phyloP scores from a whole-genome alignment of 345 rosid species.

The Eucalyptus cladocalyx region DNA sequence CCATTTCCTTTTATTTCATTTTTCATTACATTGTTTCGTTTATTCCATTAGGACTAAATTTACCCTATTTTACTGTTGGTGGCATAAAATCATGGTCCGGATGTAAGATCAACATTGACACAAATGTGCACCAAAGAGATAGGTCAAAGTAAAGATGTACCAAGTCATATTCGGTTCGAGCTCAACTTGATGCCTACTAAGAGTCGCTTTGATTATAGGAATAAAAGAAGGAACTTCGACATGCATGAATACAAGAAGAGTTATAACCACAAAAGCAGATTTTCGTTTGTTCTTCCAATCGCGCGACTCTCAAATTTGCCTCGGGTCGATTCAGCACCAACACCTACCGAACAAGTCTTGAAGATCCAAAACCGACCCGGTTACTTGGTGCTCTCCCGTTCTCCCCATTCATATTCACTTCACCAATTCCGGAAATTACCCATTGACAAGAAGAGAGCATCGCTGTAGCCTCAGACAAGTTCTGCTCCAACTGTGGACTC shows the following conservation, averaged over 20 bases:
- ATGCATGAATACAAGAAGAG: not conserved
- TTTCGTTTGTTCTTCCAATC: not conserved
- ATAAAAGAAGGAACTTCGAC: not conserved
- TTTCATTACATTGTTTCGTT: not conserved
- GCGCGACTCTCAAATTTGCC: not conserved
- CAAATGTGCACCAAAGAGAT: not conserved
- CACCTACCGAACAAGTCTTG: not conserved
- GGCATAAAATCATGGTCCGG: not conserved
- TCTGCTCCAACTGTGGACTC: not conserved
- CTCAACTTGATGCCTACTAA: not conserved
- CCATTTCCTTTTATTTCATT: not conserved
- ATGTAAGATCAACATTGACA: not conserved
- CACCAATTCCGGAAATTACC: not conserved
- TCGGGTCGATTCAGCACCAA: not conserved
- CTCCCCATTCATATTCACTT: not conserved
- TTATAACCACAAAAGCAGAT: not conserved
- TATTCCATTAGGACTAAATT: not conserved
- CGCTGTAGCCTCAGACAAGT: not conserved
- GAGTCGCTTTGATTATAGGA: not conserved
- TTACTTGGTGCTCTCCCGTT: not conserved
- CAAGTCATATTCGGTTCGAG: not conserved
- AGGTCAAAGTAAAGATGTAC: not conserved
- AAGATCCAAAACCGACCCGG: not conserved
- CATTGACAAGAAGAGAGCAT: not conserved
- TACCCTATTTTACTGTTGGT: not conserved